phyloP scores from a whole-genome alignment of 805 yeast genomes.

The Metschnikowia kofuensis region DNA sequence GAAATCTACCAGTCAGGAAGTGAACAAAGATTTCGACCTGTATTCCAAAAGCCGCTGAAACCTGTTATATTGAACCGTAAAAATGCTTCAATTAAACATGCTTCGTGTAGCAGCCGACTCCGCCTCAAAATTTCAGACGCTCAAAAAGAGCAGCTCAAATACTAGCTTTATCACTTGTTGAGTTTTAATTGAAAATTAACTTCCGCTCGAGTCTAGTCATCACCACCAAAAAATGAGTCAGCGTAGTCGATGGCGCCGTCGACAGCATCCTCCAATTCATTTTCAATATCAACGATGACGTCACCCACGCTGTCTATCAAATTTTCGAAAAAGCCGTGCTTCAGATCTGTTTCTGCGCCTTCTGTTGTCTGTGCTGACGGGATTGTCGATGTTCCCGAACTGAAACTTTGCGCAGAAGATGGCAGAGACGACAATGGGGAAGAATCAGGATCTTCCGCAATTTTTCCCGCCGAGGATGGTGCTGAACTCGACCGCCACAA shows the following conservation, averaged over 20 bases:
- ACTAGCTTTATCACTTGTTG: too few relatives aligned
- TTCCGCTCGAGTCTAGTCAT: not conserved
- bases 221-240: constrained; percentile 10
- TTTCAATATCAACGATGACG: constrained; percentile 16
- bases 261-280: constrained; percentile 15
- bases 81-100: too few relatives aligned
- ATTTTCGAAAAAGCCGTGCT: constrained; percentile 13
- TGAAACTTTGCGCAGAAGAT: too few relatives aligned
- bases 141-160: too few relatives aligned
- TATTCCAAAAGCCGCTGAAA: too few relatives aligned
- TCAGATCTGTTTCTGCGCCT: not conserved
- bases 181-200: too few relatives aligned
- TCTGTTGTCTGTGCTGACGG: not conserved
- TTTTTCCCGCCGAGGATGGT: not conserved
- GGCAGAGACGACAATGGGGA: not conserved
- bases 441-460: not conserved
- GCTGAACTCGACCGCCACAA: constrained; percentile 24
- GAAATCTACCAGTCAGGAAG: too few relatives aligned
- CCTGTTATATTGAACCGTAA: too few relatives aligned
- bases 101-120: too few relatives aligned
- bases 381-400: too few relatives aligned
- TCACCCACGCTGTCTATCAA: constrained; percentile 17
- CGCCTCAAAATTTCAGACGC: too few relatives aligned
- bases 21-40: too few relatives aligned
- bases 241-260: constrained; percentile 15